A percentile compares a stretch with the other conserved stretches of the same genome.
Evolutionary conservation across 164 flowering plant genomes (phyloP).

Genomic region (Houttuynia cordata): DNA sequence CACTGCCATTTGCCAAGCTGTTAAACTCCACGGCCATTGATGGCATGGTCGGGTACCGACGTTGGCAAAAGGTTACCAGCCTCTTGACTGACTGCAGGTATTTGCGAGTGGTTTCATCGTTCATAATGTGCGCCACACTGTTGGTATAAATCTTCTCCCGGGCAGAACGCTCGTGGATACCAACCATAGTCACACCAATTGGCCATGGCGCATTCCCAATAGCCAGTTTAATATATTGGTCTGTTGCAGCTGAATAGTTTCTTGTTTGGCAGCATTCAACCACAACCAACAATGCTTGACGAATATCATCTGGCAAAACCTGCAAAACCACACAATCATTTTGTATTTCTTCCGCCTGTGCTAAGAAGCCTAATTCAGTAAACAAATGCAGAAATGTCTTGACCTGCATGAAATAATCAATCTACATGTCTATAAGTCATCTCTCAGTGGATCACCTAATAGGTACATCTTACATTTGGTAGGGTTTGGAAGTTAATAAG

Average conservation of each 20-base stretch:
- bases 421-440: too few relatives aligned
- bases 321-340: slow-evolving; percentile 8
- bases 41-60: slow-evolving; percentile 88
- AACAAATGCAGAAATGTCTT: too few relatives aligned
- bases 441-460: too few relatives aligned
- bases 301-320: slow-evolving; percentile 89
- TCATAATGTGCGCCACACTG: slow-evolving; percentile 99
- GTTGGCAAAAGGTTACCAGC: slow-evolving; percentile 85
- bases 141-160: slow-evolving; percentile 97
- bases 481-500: too few relatives aligned
- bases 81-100: slow-evolving; percentile 92
- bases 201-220: slow-evolving; percentile 99
- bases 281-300: slow-evolving; percentile 59
- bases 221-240: slow-evolving; percentile 87
- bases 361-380: too few relatives aligned
- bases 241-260: slow-evolving; percentile 93
- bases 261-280: slow-evolving; percentile 79
- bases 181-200: slow-evolving; percentile 99
- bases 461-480: too few relatives aligned
- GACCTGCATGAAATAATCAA: too few relatives aligned
- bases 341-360: not conserved
- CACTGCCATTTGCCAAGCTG: slow-evolving; percentile 97
- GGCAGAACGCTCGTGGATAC: slow-evolving; percentile 98
- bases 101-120: slow-evolving; percentile 96
- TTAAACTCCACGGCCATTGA: slow-evolving; percentile 97